phyloP scores from a whole-genome alignment of 108 stramenopile species.

The Nannochloropsis gaditana region DNA sequence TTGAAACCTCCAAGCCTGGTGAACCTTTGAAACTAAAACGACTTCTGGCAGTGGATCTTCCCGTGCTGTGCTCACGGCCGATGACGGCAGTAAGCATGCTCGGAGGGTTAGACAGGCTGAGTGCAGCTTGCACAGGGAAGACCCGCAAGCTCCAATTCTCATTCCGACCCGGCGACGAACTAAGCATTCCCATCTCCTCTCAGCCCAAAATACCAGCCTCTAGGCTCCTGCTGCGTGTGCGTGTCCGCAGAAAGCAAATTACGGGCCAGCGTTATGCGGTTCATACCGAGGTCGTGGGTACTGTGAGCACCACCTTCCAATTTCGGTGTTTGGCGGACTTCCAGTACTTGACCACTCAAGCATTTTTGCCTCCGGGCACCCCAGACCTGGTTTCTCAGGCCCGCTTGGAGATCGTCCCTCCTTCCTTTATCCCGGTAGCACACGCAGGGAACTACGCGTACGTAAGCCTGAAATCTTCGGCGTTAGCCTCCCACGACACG shows the following conservation, averaged over 20 bases:
- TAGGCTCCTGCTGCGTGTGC: not conserved
- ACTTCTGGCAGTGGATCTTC: not conserved
- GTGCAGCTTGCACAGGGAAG: not conserved
- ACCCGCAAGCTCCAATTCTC: constrained; percentile 4
- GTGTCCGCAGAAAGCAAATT: not conserved
- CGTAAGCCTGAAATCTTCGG: not conserved
- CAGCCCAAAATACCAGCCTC: not conserved
- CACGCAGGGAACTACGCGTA: constrained; percentile 14
- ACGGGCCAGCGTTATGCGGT: not conserved
- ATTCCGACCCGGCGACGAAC: not conserved
- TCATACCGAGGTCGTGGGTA: not conserved
- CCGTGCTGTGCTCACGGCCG: not conserved
- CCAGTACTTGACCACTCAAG: constrained; percentile 3
- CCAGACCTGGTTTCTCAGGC: not conserved
- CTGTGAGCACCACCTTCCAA: not conserved
- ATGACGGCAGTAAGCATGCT: constrained; percentile 10
- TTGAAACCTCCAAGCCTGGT: not conserved
- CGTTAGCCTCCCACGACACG: not conserved
- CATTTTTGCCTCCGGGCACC: not conserved
- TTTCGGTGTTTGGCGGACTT: not conserved
- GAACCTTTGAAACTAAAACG: not conserved
- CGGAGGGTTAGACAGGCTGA: not conserved
- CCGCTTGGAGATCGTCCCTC: not conserved
- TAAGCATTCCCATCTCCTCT: not conserved
- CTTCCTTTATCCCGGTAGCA: not conserved